Conservation (phyloP, 257 asterid genomes). For the Petrea volubilis region DNA sequence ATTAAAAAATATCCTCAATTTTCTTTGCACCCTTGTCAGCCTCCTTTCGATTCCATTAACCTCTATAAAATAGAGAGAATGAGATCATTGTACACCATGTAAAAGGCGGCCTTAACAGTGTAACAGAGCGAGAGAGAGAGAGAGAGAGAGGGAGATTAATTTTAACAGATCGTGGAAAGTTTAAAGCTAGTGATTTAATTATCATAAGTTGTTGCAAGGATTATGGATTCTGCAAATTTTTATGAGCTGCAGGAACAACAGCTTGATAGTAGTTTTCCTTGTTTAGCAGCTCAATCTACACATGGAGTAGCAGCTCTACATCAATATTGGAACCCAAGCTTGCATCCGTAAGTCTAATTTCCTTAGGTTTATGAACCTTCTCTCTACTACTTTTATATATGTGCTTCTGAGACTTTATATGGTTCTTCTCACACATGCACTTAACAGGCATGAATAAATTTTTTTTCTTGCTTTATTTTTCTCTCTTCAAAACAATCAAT, state of each 20-base stretch:
- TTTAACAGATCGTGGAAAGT: not conserved
- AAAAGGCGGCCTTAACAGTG: not conserved
- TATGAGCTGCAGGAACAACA: not conserved
- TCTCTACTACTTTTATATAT: too few relatives aligned
- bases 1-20: not conserved
- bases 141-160: not conserved
- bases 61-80: not conserved
- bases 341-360: not conserved
- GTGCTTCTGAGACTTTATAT: too few relatives aligned
- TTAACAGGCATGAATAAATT: too few relatives aligned
- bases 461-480: too few relatives aligned
- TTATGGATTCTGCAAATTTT: slow-evolving; percentile 3
- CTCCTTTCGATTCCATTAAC: not conserved
- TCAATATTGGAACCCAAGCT: slow-evolving; percentile 2
- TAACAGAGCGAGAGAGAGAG: not conserved
- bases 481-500: too few relatives aligned
- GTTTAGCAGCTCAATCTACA: not conserved
- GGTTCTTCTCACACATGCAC: too few relatives aligned
- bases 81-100: not conserved
- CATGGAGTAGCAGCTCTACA: not conserved
- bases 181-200: too few relatives aligned
- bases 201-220: not conserved
- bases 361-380: too few relatives aligned
- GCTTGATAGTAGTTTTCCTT: not conserved
- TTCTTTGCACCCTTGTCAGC: not conserved